Conservation (phyloP, 768 basidiomycete genomes). For the Psilocybe subaeruginosa region DNA sequence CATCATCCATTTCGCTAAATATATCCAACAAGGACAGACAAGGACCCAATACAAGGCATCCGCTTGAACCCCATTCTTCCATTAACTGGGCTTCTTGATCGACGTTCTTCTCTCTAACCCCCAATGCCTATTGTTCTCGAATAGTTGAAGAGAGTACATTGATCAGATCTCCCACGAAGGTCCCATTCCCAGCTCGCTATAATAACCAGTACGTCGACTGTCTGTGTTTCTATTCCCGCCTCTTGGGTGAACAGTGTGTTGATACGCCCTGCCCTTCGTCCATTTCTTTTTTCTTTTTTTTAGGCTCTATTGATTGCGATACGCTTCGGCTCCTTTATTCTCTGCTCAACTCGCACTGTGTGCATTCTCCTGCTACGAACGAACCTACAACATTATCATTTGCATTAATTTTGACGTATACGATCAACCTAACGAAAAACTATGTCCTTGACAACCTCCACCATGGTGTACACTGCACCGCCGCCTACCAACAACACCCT, state of each 20-base stretch:
- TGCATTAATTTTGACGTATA: not conserved
- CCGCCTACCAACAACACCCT: slow-evolving; percentile 57
- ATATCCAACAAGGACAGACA: not conserved
- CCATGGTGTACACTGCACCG: slow-evolving; percentile 20
- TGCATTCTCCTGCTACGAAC: too few relatives aligned
- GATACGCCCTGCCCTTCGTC: not conserved
- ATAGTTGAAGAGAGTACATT: not conserved
- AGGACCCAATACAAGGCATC: not conserved
- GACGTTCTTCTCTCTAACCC: not conserved
- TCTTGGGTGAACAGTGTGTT: not conserved
- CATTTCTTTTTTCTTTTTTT: not conserved
- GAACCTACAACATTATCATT: not conserved
- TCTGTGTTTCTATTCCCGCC: not conserved
- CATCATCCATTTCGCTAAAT: not conserved
- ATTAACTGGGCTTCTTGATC: slow-evolving; percentile 2
- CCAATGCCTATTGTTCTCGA: slow-evolving; percentile 3
- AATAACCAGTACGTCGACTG: not conserved
- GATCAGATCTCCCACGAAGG: not conserved
- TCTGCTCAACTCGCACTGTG: not conserved
- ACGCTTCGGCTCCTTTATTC: not conserved
- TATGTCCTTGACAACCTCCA: slow-evolving; percentile 9
- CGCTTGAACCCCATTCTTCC: not conserved
- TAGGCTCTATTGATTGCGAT: not conserved
- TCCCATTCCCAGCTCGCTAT: not conserved
- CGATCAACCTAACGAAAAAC: not conserved